phyloP scores from a whole-genome alignment of 257 asterid genomes.

The Lithospermum erythrorhizon region DNA sequence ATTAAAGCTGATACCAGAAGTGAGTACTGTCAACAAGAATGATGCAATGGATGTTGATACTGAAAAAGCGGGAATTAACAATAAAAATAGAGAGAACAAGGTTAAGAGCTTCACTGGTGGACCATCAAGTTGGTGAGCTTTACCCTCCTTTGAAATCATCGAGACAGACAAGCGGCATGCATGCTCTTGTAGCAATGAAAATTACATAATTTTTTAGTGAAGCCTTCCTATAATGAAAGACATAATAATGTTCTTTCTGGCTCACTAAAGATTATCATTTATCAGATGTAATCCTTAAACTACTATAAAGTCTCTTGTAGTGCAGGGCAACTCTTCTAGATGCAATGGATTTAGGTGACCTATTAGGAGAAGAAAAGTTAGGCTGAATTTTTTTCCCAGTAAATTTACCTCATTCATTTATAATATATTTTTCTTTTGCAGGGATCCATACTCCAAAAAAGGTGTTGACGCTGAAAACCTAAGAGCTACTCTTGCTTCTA shows the following conservation, averaged over 20 bases:
- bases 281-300: neutral
- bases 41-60: conserved; percentile 45
- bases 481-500: conserved; percentile 64
- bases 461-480: conserved; percentile 49
- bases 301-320: neutral
- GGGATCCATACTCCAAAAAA: conserved; percentile 70
- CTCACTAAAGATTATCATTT: neutral
- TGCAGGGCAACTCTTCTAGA: neutral
- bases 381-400: neutral
- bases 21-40: conserved; percentile 21
- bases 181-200: neutral
- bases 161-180: neutral
- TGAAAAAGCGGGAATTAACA: conserved; percentile 28
- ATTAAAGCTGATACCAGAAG: conserved; percentile 25
- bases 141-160: neutral
- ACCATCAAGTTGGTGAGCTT: conserved; percentile 58
- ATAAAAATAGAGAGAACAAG: conserved; percentile 26
- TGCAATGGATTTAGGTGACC: neutral
- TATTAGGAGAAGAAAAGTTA: neutral
- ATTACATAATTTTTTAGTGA: neutral
- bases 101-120: conserved; percentile 42
- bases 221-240: neutral
- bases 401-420: conserved; percentile 3
- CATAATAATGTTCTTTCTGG: neutral
- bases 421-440: conserved; percentile 15